Evolutionary conservation across 2,329 filamentous ascomycete species (phyloP).

Genomic region (Fusarium nygamai): DNA sequence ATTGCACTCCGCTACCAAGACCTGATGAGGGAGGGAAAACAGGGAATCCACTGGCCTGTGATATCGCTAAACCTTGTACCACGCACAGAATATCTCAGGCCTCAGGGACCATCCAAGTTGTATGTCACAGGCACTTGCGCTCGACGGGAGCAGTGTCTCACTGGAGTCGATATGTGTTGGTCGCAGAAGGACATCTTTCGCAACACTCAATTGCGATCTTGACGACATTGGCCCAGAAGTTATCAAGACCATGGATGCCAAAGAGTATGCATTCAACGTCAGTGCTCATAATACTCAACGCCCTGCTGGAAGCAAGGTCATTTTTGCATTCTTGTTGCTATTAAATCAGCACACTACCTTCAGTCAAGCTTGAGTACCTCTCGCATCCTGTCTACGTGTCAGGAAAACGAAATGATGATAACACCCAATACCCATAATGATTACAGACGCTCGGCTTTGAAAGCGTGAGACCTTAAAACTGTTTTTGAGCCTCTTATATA

Average conservation of each 20-base stretch:
- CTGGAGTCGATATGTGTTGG: neutral
- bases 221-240: neutral
- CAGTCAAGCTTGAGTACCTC: neutral
- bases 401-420: neutral
- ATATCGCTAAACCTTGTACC: neutral
- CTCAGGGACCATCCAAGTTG: neutral
- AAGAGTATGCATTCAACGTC: fast-evolving
- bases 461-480: neutral
- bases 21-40: neutral
- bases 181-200: neutral
- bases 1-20: neutral
- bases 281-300: neutral
- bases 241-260: neutral
- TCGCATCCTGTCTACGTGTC: fast-evolving
- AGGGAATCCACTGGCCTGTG: neutral
- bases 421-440: neutral
- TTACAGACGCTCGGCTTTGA: neutral
- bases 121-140: neutral
- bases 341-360: neutral
- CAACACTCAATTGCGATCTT: neutral
- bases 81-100: neutral
- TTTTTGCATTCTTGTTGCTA: neutral
- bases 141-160: neutral
- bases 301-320: neutral
- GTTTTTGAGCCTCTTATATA: neutral